Percentiles rank a stretch among this genome's conserved stretches.
Conservation (phyloP, 164 flowering plant genomes). For the Chimonanthus praecox region DNA sequence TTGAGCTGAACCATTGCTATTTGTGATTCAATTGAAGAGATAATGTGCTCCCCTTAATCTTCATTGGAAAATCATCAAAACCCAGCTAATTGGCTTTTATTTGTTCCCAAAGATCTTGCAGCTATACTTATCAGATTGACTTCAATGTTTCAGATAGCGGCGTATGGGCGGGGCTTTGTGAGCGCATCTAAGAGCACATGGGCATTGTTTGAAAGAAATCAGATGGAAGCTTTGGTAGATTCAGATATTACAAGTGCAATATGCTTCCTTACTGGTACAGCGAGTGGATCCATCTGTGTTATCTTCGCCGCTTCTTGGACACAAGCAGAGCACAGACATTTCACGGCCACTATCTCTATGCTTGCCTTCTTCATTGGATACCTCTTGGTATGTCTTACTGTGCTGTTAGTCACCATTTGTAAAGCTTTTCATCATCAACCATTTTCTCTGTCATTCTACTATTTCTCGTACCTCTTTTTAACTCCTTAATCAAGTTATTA, state of each 20-base stretch:
- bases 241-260: slow-evolving; percentile 80
- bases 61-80: too few relatives aligned
- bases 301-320: slow-evolving; percentile 80
- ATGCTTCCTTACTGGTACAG: slow-evolving; percentile 81
- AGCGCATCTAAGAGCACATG: slow-evolving; percentile 83
- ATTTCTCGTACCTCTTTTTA: not conserved
- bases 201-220: slow-evolving; percentile 51
- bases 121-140: too few relatives aligned
- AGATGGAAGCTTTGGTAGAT: slow-evolving; percentile 66
- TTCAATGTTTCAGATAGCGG: slow-evolving; percentile 44
- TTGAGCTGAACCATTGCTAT: too few relatives aligned
- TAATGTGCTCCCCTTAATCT: too few relatives aligned
- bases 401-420: not conserved
- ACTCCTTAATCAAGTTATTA: too few relatives aligned
- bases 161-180: slow-evolving; percentile 81
- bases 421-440: not conserved
- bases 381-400: slow-evolving; percentile 56
- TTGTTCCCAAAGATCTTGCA: too few relatives aligned
- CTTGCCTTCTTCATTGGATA: slow-evolving; percentile 80
- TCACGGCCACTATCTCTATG: slow-evolving; percentile 67
- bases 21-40: too few relatives aligned
- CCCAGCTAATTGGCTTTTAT: too few relatives aligned
- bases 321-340: slow-evolving; percentile 34
- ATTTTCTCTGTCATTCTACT: not conserved
- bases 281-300: slow-evolving; percentile 81